Percentiles rank a stretch among this genome's conserved stretches.
Evolutionary conservation across 2,329 filamentous ascomycete genomes (phyloP).

Genomic region (Apiospora phragmitis): DNA sequence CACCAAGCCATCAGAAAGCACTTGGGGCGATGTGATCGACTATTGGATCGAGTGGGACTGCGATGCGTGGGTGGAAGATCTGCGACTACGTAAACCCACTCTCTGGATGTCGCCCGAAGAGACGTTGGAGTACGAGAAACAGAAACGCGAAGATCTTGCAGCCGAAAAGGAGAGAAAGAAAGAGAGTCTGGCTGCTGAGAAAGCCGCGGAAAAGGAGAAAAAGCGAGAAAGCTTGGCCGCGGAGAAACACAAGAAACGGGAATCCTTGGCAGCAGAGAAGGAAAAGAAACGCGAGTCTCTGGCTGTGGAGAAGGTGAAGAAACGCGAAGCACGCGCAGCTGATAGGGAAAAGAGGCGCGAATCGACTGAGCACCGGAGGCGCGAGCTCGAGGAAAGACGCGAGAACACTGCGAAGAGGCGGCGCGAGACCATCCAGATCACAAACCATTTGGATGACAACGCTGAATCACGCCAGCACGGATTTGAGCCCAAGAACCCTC

Average conservation of each 20-base stretch:
- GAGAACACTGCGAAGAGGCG: conserved; percentile 9
- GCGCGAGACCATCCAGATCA: conserved; percentile 13
- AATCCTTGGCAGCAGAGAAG: conserved; percentile 18
- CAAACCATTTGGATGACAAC: neutral
- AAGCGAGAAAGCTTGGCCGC: conserved; percentile 8
- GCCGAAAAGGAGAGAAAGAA: conserved; percentile 22
- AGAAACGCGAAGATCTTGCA: conserved; percentile 36
- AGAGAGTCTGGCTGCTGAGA: conserved; percentile 18
- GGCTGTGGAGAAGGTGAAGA: conserved; percentile 15
- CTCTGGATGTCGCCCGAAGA: conserved; percentile 58
- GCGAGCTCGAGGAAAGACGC: conserved; percentile 11
- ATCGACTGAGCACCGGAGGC: neutral
- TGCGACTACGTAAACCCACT: conserved; percentile 58
- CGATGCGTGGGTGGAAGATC: conserved; percentile 68
- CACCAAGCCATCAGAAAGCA: conserved; percentile 70
- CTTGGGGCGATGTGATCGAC: conserved; percentile 72
- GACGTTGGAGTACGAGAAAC: conserved; percentile 41
- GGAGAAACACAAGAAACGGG: conserved; percentile 23
- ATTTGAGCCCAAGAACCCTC: conserved; percentile 28
- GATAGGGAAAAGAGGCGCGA: conserved; percentile 9
- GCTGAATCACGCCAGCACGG: neutral
- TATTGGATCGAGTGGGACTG: conserved; percentile 77
- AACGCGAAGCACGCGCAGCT: conserved; percentile 1
- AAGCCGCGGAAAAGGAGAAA: conserved; percentile 11
- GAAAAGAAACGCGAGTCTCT: conserved; percentile 25